Conservation (phyloP, 2,329 filamentous ascomycete genomes). For the Colletotrichum tofieldiae region DNA sequence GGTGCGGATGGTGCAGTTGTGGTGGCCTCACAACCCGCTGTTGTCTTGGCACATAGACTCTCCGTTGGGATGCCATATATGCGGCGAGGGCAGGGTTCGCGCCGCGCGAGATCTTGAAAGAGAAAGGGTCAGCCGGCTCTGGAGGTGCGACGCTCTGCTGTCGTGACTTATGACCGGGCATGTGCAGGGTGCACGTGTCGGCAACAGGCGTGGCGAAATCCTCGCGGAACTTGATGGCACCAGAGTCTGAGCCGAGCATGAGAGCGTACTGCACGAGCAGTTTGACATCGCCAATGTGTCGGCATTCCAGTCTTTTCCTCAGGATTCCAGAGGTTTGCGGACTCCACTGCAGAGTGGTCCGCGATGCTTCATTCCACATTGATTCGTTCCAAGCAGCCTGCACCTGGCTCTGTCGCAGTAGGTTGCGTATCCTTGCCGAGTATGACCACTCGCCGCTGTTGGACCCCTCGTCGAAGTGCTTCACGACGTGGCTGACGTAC, state of each 20-base stretch:
- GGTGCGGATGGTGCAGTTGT: slow-evolving; percentile 41
- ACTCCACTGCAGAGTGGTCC: slow-evolving; percentile 57
- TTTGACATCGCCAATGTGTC: slow-evolving; percentile 59
- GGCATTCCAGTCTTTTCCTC: slow-evolving; percentile 62
- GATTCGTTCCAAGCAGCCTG: slow-evolving; percentile 56
- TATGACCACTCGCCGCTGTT: slow-evolving; percentile 61
- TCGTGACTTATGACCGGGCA: slow-evolving; percentile 53
- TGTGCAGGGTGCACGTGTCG: slow-evolving; percentile 54
- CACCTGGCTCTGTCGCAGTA: slow-evolving; percentile 59
- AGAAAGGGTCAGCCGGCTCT: slow-evolving; percentile 50
- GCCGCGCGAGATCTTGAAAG: slow-evolving; percentile 56
- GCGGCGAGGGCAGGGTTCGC: slow-evolving; percentile 53
- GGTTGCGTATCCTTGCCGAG: slow-evolving; percentile 61
- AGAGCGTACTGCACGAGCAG: slow-evolving; percentile 58
- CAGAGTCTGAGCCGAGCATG: slow-evolving; percentile 54
- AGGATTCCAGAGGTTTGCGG: slow-evolving; percentile 59
- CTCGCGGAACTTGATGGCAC: slow-evolving; percentile 50
- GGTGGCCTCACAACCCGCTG: slow-evolving; percentile 38
- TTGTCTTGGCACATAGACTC: slow-evolving; percentile 49
- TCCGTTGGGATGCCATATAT: slow-evolving; percentile 55
- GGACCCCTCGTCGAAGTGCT: slow-evolving; percentile 62
- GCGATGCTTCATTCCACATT: slow-evolving; percentile 53
- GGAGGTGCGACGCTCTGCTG: slow-evolving; percentile 27
- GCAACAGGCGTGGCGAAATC: slow-evolving; percentile 55
- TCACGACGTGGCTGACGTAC: slow-evolving; percentile 63